phyloP scores from a whole-genome alignment of 1,284 basidiomycete species.

The Moesziomyces sp. region DNA sequence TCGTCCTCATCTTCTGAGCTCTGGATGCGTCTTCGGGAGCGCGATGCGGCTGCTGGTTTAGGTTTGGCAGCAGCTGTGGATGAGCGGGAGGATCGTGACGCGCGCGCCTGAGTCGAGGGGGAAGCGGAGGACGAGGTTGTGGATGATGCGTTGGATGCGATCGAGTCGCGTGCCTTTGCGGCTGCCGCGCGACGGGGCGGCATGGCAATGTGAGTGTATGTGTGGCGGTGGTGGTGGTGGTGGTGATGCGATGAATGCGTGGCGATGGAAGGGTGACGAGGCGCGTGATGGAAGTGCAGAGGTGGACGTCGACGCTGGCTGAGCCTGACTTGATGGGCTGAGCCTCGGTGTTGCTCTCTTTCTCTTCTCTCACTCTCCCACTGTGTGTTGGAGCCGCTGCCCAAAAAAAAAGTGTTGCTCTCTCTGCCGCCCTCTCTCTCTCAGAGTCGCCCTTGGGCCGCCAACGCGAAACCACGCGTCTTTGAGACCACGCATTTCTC shows the following conservation, averaged over 20 bases:
- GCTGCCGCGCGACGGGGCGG: slow-evolving; percentile 43
- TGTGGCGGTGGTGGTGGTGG: background rate
- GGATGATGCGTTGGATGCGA: slow-evolving; percentile 27
- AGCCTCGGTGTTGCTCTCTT: background rate
- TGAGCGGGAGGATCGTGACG: slow-evolving; percentile 21
- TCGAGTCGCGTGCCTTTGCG: slow-evolving; percentile 40
- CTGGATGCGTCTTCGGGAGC: slow-evolving; percentile 37
- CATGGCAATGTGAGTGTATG: slow-evolving; percentile 13
- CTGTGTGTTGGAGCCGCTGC: too few species aligned
- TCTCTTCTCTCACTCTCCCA: too few species aligned
- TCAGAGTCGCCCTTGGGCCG: background rate
- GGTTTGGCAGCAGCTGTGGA: slow-evolving; percentile 13
- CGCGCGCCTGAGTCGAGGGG: slow-evolving; percentile 12
- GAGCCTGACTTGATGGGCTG: background rate
- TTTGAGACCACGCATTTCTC: slow-evolving; percentile 11
- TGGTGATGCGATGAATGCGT: background rate
- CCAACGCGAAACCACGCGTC: too few species aligned
- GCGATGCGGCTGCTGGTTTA: slow-evolving; percentile 12
- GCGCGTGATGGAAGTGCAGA: background rate
- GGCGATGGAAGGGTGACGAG: background rate
- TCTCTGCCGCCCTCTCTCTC: slow-evolving; percentile 6
- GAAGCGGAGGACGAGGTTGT: slow-evolving; percentile 18
- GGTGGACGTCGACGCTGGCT: background rate
- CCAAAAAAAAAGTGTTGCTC: slow-evolving; percentile 11
- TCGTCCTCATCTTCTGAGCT: slow-evolving; percentile 31